Conservation (phyloP, 164 flowering plant genomes). For the Piper betle region DNA sequence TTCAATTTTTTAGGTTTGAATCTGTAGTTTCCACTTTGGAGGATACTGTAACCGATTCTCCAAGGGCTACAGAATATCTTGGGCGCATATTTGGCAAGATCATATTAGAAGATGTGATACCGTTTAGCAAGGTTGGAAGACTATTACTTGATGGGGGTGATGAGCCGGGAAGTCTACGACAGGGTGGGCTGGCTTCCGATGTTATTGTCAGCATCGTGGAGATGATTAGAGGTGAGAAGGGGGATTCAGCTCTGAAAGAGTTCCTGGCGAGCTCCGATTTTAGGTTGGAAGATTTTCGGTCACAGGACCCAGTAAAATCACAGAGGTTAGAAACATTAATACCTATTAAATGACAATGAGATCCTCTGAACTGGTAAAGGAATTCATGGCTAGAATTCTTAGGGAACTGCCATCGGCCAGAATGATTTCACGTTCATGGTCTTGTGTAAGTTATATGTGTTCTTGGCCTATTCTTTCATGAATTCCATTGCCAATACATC, state of each 20-base stretch:
- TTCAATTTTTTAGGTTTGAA: slow-evolving; percentile 20
- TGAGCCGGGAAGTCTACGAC: slow-evolving; percentile 36
- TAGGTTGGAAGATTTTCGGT: slow-evolving; percentile 38
- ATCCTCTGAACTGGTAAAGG: slow-evolving; percentile 3
- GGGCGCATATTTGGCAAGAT: slow-evolving; percentile 47
- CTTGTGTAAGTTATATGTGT: slow-evolving; percentile 7
- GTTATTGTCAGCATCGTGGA: slow-evolving; percentile 45
- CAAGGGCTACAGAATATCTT: slow-evolving; percentile 64
- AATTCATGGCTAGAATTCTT: slow-evolving; percentile 8
- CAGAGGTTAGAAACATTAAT: slow-evolving; percentile 49
- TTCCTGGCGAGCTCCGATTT: slow-evolving; percentile 26
- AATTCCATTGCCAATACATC: slow-evolving; percentile 16
- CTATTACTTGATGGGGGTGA: slow-evolving; percentile 49
- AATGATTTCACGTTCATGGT: slow-evolving; percentile 12
- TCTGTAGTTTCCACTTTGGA: slow-evolving; percentile 45
- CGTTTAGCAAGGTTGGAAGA: slow-evolving; percentile 37
- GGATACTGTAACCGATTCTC: slow-evolving; percentile 74
- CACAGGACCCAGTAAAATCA: slow-evolving; percentile 30
- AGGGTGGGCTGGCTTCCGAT: slow-evolving; percentile 48
- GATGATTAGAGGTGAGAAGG: slow-evolving; percentile 33
- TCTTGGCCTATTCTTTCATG: slow-evolving; percentile 8
- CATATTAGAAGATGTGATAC: slow-evolving; percentile 36
- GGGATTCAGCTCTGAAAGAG: slow-evolving; percentile 32
- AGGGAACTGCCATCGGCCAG: slow-evolving; percentile 10
- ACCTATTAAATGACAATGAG: slow-evolving; percentile 40